Conservation (phyloP, 305 asterid genomes). For the Coffea humblotiana region DNA sequence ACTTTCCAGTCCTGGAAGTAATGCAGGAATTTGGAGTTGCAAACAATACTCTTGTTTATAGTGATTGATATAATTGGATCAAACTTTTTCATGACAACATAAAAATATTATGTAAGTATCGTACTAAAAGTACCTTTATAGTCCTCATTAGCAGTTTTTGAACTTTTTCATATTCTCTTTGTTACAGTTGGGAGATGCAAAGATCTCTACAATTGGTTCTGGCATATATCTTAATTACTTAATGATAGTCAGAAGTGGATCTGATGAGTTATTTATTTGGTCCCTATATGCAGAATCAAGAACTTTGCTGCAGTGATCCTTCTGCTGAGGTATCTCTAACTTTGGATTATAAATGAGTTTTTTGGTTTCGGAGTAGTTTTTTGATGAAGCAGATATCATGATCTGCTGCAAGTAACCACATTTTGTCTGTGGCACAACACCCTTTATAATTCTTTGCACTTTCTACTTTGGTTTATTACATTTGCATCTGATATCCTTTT, state of each 20-base stretch:
- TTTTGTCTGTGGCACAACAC: not conserved
- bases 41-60: not conserved
- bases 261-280: constrained; percentile 14
- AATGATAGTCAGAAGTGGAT: not conserved
- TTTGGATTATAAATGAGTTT: not conserved
- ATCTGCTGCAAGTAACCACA: not conserved
- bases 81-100: not conserved
- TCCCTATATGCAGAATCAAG: constrained; percentile 51
- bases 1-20: not conserved
- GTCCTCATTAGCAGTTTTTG: not conserved
- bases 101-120: no score
- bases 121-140: not conserved
- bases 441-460: not conserved
- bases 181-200: not conserved
- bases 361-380: not conserved
- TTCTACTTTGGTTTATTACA: not conserved
- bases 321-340: constrained; percentile 54
- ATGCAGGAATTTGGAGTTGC: no score
- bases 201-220: not conserved
- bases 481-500: constrained; percentile 10
- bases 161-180: not conserved
- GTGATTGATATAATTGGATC: not conserved
- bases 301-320: constrained; percentile 78
- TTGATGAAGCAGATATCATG: not conserved
- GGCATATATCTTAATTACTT: not conserved